Evolutionary conservation across 768 basidiomycete genomes (phyloP).

Genomic region (Tylopilus subfusipes): DNA sequence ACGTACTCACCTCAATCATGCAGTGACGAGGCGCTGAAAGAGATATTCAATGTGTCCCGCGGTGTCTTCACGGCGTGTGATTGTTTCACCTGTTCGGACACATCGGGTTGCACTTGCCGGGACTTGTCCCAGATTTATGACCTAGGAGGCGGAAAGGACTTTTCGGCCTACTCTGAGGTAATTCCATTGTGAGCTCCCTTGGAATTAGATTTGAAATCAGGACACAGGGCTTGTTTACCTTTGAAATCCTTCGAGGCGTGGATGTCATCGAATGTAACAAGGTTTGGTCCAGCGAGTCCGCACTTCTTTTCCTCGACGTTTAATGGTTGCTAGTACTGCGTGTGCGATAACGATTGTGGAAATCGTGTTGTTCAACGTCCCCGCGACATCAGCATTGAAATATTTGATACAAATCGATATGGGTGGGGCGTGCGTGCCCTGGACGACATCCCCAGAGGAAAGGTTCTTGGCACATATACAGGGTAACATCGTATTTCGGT

Average conservation of each 20-base stretch:
- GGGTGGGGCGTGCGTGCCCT: constrained; percentile 68
- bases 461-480: constrained; percentile 64
- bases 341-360: constrained; percentile 42
- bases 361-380: constrained; percentile 64
- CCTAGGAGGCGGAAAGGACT: constrained; percentile 17
- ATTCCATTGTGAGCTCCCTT: background rate
- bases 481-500: constrained; percentile 43
- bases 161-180: constrained; percentile 46
- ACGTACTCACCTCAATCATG: constrained; percentile 4
- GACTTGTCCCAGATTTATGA: constrained; percentile 39
- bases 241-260: constrained; percentile 38
- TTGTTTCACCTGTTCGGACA: constrained; percentile 37
- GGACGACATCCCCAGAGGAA: constrained; percentile 43
- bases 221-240: constrained; percentile 48
- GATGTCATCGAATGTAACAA: constrained; percentile 68
- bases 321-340: constrained; percentile 38
- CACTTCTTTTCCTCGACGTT: background rate
- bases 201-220: background rate
- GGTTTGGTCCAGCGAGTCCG: constrained; percentile 30
- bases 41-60: constrained; percentile 22
- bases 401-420: constrained; percentile 58
- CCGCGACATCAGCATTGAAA: constrained; percentile 52
- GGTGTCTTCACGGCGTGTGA: constrained; percentile 43
- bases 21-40: constrained; percentile 19
- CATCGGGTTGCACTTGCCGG: constrained; percentile 48